phyloP scores from a whole-genome alignment of 306 rosid species.

The Calophaca sinica region DNA sequence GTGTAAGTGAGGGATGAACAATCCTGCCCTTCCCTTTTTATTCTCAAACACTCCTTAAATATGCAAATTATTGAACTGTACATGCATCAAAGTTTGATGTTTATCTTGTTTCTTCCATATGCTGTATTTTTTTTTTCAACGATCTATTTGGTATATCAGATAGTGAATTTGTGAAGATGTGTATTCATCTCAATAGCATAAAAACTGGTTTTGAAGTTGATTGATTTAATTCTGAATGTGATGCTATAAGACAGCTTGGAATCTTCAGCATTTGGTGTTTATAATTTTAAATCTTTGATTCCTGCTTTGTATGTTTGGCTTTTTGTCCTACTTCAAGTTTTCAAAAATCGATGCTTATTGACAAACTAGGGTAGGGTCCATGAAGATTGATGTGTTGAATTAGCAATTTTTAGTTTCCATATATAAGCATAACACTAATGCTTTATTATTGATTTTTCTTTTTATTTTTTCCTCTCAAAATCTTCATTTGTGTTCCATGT shows the following conservation, averaged over 20 bases:
- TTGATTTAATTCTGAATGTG: no score
- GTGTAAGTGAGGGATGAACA: constrained; percentile 1
- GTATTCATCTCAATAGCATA: no score
- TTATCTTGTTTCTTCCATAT: constrained; percentile 29
- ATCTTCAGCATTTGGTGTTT: no score
- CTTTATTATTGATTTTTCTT: background rate
- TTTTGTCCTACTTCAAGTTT: no score
- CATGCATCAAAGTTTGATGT: constrained; percentile 33
- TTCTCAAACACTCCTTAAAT: constrained; percentile 4
- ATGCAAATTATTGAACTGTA: constrained; percentile 27
- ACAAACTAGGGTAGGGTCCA: no score
- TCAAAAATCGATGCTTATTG: no score
- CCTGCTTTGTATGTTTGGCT: no score
- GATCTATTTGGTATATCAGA: constrained; percentile 1
- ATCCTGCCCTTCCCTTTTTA: background rate
- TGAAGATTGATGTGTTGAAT: background rate
- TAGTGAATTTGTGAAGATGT: constrained; percentile 27
- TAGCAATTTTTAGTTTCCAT: constrained; percentile 11
- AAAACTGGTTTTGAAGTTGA: no score
- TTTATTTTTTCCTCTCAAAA: constrained; percentile 7
- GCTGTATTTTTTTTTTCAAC: constrained; percentile 21
- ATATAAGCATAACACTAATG: background rate
- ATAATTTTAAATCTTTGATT: no score
- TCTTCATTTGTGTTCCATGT: constrained; percentile 26
- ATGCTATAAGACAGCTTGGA: no score